These are phyloP conservation scores for Pistacia atlantica DNA, from an alignment of 345 rosid species.

Conservation along the genomic window DNA sequence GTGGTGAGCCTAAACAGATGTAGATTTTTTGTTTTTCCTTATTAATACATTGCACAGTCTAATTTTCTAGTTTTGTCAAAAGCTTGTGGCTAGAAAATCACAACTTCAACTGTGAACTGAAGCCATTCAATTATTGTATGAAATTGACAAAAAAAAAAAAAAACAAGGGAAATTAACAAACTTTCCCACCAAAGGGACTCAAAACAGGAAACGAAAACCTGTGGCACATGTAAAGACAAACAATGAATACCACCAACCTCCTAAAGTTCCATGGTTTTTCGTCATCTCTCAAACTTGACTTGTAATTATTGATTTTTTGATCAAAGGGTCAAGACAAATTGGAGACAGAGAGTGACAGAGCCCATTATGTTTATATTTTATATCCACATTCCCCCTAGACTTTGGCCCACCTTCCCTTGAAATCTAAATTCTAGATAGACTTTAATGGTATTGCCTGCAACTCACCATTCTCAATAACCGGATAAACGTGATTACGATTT, in stretches of 20 bases:
- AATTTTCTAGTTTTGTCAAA: too few species aligned
- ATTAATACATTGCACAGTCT: neutral
- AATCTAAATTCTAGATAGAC: too few species aligned
- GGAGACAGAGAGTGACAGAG: neutral
- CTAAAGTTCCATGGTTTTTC: neutral
- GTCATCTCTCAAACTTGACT: neutral
- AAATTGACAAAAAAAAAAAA: neutral
- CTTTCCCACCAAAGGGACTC: neutral
- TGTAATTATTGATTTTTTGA: neutral
- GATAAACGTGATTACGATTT: too few species aligned
- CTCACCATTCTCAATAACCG: too few species aligned
- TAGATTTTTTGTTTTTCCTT: too few species aligned
- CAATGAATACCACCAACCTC: constrained; percentile 14
- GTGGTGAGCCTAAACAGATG: neutral
- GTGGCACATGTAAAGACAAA: constrained; percentile 1
- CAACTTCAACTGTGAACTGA: neutral
- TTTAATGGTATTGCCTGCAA: too few species aligned
- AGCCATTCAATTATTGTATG: neutral
- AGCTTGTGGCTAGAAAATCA: neutral
- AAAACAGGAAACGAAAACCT: neutral
- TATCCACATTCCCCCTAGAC: too few species aligned
- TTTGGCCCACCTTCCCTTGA: too few species aligned
- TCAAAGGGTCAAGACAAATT: neutral
- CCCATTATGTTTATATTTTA: too few species aligned
- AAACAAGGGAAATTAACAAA: neutral